These are phyloP conservation scores for Diplodia seriata DNA, from an alignment of 2,329 filamentous ascomycete genomes.

Conservation along the genomic window DNA sequence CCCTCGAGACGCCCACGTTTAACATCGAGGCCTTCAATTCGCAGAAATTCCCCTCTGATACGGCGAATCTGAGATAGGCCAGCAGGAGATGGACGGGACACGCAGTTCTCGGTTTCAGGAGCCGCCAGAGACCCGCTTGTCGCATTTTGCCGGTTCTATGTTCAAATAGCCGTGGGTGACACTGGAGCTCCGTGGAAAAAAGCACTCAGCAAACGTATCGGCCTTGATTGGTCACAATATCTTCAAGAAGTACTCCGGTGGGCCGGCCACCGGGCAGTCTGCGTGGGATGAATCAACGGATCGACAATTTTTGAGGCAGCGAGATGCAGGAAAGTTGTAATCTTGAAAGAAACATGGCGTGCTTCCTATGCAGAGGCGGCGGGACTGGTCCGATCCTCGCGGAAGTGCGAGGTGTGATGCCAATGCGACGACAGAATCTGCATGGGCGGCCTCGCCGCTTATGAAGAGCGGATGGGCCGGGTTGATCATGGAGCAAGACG, in stretches of 20 bases:
- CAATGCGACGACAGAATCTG: not conserved
- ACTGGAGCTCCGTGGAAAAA: not conserved
- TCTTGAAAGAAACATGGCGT: not conserved
- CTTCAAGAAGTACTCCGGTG: not conserved
- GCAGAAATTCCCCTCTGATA: not conserved
- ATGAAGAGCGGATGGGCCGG: conserved; percentile 19
- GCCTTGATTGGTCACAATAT: conserved; percentile 7
- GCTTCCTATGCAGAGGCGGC: not conserved
- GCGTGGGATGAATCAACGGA: not conserved
- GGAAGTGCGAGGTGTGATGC: not conserved
- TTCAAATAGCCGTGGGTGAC: not conserved
- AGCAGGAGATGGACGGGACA: not conserved
- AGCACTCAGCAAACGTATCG: not conserved
- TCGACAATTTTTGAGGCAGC: not conserved
- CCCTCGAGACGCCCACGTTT: no score
- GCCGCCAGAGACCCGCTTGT: not conserved
- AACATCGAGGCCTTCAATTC: not conserved
- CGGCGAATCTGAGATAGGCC: not conserved
- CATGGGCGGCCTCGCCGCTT: conserved; percentile 18
- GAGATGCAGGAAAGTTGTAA: not conserved
- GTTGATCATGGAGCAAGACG: conserved; percentile 15
- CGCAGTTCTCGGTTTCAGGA: not conserved
- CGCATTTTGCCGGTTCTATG: not conserved
- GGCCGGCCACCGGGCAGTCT: not conserved
- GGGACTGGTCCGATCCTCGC: not conserved